These are phyloP conservation scores for Cladosporium phlei DNA, from an alignment of 2,329 filamentous ascomycete genomes.

Conservation along the genomic window DNA sequence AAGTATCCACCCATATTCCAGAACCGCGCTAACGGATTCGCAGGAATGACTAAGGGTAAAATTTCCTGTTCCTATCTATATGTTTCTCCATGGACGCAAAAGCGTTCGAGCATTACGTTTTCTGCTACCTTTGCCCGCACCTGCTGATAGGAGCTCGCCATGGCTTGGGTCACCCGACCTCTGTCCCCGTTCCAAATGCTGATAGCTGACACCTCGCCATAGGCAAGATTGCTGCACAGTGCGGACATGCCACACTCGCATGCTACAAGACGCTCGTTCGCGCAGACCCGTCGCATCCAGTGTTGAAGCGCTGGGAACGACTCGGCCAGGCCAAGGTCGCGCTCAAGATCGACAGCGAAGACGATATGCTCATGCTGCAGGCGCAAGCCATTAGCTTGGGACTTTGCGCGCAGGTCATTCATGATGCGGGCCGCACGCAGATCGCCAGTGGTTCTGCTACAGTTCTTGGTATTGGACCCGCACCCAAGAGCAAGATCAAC, in stretches of 20 bases:
- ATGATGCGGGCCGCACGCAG: slow-evolving; percentile 94
- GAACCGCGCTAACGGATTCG: slow-evolving; percentile 1
- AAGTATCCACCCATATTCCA: background rate
- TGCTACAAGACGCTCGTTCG: slow-evolving; percentile 82
- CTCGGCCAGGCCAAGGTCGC: slow-evolving; percentile 90
- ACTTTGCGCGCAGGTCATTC: slow-evolving; percentile 81
- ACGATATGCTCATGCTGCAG: slow-evolving; percentile 70
- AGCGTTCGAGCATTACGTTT: slow-evolving; percentile 5
- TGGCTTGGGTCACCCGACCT: slow-evolving; percentile 5
- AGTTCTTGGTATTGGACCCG: slow-evolving; percentile 70
- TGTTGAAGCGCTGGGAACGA: slow-evolving; percentile 80
- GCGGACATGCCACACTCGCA: slow-evolving; percentile 89
- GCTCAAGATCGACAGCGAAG: slow-evolving; percentile 79
- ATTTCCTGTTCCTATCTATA: slow-evolving; percentile 18
- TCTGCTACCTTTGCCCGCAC: slow-evolving; percentile 8
- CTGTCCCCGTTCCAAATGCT: slow-evolving; percentile 14
- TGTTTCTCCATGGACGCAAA: background rate
- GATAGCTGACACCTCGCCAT: slow-evolving; percentile 18
- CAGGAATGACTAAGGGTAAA: slow-evolving; percentile 81
- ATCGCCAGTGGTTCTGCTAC: slow-evolving; percentile 91
- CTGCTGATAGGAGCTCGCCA: slow-evolving; percentile 11
- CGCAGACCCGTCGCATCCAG: slow-evolving; percentile 50
- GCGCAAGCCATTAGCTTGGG: slow-evolving; percentile 77
- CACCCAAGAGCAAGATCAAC: slow-evolving; percentile 81
- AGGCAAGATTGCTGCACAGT: slow-evolving; percentile 98